Base-by-base conservation (phyloP, 2,329 filamentous ascomycete species). In the Botrytis fragariae region DNA sequence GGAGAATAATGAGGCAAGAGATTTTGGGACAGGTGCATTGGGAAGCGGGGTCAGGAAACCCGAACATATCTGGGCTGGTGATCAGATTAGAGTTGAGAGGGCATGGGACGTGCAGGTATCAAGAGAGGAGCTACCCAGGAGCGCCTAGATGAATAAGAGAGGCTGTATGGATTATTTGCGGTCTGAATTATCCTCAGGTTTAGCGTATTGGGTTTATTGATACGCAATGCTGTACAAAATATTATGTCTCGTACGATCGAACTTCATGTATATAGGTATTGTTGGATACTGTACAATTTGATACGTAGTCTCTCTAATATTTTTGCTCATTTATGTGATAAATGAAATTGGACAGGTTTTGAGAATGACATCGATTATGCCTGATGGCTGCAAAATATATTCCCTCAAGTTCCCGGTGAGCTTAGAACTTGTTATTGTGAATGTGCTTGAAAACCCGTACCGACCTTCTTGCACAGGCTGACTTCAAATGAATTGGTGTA, bases 71-170 rank as follows among this genome's bases (percentile, higher is more conserved):
- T 68, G 63, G 63, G 42, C 20, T 32, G 48, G 37, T 51, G 71
- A 61, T 59, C 62, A 63, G 14, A 73, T 73, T 54, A 60, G 72
- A 12, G 44, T 70, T 39, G 59, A 73, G 37, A 44, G 29, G 44
- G 67, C 65, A 12, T 73, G 72, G 65, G 59, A 70, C 5, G 60
- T 73, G 12, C 35, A 69, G 5, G 29, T 73, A 59, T 63, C 54
- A 32, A 69, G 32, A 42, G 45, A 63, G 4, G 35, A 62, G 14
- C 1, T 42, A 9, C 35, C 48, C 39, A 37, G 18, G 37, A 68
- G 35, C 10, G 25, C n/a, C 25, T 42, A 57, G n/a, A 22, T 9
- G 4, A 42, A 68, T 57, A n/a, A 32, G 10, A 42, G 20, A 29
- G 6, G 14, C 14, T 8, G 4, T 32, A 22, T 29, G 35, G 32